Conservation (phyloP, 1,284 basidiomycete species). For the Ustanciosporium gigantosporum region DNA sequence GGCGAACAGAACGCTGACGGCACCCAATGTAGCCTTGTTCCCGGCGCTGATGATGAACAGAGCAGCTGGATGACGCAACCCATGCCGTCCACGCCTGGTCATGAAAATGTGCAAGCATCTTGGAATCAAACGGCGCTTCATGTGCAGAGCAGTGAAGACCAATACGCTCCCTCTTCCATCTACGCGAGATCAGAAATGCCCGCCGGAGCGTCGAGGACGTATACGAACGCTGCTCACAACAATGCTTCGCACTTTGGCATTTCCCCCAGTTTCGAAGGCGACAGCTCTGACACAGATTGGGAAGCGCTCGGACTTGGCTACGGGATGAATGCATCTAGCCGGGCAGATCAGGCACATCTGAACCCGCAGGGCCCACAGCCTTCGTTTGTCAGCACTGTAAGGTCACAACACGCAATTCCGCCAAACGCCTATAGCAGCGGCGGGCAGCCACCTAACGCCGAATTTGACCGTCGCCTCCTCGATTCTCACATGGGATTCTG, state of each 20-base stretch:
- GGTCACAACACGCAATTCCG: no score
- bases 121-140: no score
- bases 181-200: background rate
- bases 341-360: no score
- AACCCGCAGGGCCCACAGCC: no score
- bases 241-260: background rate
- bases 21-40: no score
- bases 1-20: slow-evolving; percentile 9
- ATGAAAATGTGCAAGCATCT: no score
- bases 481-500: slow-evolving; percentile 40
- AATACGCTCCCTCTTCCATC: background rate
- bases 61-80: background rate
- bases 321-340: slow-evolving; percentile 7
- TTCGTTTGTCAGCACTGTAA: no score
- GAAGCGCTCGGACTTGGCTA: slow-evolving; percentile 32
- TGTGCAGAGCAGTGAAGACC: background rate
- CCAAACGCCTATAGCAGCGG: no score
- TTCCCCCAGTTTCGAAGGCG: slow-evolving; percentile 4
- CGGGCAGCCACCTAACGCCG: slow-evolving; percentile 1
- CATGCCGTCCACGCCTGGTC: background rate
- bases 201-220: background rate
- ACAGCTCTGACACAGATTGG: slow-evolving; percentile 29
- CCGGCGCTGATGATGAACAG: background rate
- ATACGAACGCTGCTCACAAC: background rate
- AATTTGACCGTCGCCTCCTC: slow-evolving; percentile 30